Percentiles rank a stretch among this genome's conserved stretches.
phyloP scores from a whole-genome alignment of 202 grass and related monocot genomes.

The Schoenoplectus tabernaemontani region DNA sequence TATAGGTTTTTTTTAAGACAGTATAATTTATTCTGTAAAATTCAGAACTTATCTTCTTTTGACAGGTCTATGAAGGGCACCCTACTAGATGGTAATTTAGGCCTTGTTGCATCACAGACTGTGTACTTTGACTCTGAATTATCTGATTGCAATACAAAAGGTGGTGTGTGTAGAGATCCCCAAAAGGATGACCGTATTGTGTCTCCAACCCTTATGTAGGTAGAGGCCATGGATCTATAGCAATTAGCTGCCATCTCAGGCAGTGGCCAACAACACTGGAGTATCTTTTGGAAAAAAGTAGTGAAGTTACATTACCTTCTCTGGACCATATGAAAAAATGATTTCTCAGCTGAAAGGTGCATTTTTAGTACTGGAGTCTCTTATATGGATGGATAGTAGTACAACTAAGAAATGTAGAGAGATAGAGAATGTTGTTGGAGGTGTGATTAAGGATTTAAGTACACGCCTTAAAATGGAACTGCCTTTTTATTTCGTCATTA shows the following conservation, averaged over 20 bases:
- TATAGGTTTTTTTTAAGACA: neutral
- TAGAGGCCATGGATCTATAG: slow-evolving; percentile 80
- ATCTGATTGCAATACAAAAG: no score
- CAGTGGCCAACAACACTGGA: slow-evolving; percentile 90
- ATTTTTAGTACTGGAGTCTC: slow-evolving; percentile 69
- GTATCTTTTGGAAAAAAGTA: slow-evolving; percentile 90
- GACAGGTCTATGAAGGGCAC: slow-evolving; percentile 85
- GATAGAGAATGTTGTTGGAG: slow-evolving; percentile 70
- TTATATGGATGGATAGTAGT: slow-evolving; percentile 98
- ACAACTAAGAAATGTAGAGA: slow-evolving; percentile 89
- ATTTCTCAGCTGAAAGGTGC: slow-evolving; percentile 53
- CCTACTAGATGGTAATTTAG: no score
- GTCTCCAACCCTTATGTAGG: slow-evolving; percentile 90
- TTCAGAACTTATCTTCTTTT: neutral
- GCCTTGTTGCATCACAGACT: no score
- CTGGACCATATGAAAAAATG: slow-evolving; percentile 58
- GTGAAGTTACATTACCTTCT: slow-evolving; percentile 49
- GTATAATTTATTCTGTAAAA: neutral
- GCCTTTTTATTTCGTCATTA: neutral
- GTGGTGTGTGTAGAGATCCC: slow-evolving; percentile 90
- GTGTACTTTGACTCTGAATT: no score
- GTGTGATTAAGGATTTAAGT: no score
- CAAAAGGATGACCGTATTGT: slow-evolving; percentile 56
- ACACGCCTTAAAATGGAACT: no score
- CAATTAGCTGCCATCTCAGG: slow-evolving; percentile 73